These are phyloP conservation scores for Pneumocystis jirovecii DNA, from an alignment of 1,139 yeast genomes.

Conservation along the genomic window DNA sequence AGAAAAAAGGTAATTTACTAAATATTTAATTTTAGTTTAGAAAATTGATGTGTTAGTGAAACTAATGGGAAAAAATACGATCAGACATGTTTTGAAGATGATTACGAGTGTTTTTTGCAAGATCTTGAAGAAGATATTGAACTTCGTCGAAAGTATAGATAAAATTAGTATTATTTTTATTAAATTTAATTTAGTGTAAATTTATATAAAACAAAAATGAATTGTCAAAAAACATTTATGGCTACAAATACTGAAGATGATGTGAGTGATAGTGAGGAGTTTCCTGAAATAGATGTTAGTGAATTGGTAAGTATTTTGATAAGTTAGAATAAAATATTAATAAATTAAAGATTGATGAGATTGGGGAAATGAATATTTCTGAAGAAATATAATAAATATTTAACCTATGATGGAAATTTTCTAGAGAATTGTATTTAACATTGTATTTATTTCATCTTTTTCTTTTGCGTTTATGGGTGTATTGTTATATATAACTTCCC, in stretches of 20 bases:
- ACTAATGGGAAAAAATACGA: slow-evolving; percentile 70
- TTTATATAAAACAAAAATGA: slow-evolving; percentile 63
- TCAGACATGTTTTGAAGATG: slow-evolving; percentile 83
- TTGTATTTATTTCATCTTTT: not conserved
- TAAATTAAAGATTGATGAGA: not conserved
- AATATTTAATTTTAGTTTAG: not conserved
- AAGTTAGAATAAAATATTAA: not conserved
- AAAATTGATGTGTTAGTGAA: slow-evolving; percentile 26
- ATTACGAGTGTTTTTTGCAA: slow-evolving; percentile 88
- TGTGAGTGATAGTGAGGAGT: slow-evolving; percentile 17
- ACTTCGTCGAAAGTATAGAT: slow-evolving; percentile 56
- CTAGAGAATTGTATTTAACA: not conserved
- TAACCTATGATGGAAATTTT: not conserved
- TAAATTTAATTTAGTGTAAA: slow-evolving; percentile 20
- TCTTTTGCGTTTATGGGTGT: not conserved
- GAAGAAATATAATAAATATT: not conserved
- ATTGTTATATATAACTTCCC: not conserved
- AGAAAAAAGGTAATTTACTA: slow-evolving; percentile 32
- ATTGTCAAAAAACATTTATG: slow-evolving; percentile 31
- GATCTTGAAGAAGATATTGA: slow-evolving; percentile 96
- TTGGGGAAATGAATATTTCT: not conserved
- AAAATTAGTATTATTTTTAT: not conserved
- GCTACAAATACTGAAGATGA: slow-evolving; percentile 23
- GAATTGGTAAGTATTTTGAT: slow-evolving; percentile 20
- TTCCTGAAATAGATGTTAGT: slow-evolving; percentile 35